These are phyloP conservation scores for Hymenoscyphus repandus DNA, from an alignment of 2,329 filamentous ascomycete genomes.

Conservation along the genomic window DNA sequence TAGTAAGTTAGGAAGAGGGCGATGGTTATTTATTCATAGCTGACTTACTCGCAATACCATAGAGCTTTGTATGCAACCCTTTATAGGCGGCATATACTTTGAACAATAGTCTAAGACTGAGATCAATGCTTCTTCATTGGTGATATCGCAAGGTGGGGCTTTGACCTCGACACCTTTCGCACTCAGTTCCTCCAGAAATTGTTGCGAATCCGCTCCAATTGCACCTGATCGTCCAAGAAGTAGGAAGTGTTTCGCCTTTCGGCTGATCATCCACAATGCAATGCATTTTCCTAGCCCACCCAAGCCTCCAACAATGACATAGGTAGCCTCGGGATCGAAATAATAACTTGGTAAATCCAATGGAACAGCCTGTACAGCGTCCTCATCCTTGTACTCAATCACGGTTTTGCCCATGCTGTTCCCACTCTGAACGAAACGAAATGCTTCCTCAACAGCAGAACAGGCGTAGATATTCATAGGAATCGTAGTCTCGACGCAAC, in stretches of 20 bases:
- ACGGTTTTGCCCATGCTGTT: background rate
- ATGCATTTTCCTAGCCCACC: slow-evolving; percentile 38
- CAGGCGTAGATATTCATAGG: background rate
- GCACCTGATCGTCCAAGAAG: slow-evolving; percentile 34
- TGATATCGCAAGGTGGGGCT: slow-evolving; percentile 14
- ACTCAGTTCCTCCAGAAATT: slow-evolving; percentile 16
- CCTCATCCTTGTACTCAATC: background rate
- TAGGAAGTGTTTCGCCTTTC: slow-evolving; percentile 36
- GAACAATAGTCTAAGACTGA: slow-evolving; percentile 9
- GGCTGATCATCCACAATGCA: slow-evolving; percentile 33
- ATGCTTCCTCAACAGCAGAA: background rate
- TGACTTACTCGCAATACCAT: slow-evolving; percentile 23
- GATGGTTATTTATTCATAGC: background rate
- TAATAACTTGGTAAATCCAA: background rate
- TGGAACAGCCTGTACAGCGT: background rate
- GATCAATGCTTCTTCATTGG: background rate
- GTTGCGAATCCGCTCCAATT: slow-evolving; percentile 18
- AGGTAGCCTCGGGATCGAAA: slow-evolving; percentile 15
- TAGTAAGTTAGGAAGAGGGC: background rate
- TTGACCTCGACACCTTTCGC: slow-evolving; percentile 13
- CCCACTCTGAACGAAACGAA: slow-evolving; percentile 1
- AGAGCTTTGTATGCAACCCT: slow-evolving; percentile 26
- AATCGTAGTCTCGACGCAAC: background rate
- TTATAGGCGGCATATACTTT: slow-evolving; percentile 7
- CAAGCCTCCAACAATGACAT: slow-evolving; percentile 37